A percentile compares a stretch with the other conserved stretches of the same genome.
These are phyloP conservation scores for Oryza officinalis DNA, from an alignment of 176 grass and related monocot genomes.

Conservation along the genomic window DNA sequence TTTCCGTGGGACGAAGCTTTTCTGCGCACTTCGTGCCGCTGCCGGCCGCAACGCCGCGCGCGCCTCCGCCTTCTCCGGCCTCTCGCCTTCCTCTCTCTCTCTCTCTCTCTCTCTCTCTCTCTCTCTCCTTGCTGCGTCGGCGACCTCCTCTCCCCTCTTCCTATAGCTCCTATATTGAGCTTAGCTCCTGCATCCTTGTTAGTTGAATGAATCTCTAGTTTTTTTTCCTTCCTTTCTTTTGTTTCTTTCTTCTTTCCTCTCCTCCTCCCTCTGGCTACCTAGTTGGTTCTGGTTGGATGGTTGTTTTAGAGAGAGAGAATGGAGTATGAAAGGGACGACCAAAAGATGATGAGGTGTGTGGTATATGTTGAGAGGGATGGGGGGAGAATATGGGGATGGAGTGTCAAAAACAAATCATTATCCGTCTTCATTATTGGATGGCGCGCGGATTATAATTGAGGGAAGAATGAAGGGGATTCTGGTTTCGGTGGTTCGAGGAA, in stretches of 20 bases:
- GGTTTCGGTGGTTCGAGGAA: neutral
- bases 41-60: conserved; percentile 8
- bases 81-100: neutral
- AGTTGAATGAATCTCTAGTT: neutral
- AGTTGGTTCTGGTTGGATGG: conserved; percentile 2
- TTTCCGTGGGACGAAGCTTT: conserved; percentile 33
- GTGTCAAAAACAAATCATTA: conserved; percentile 14
- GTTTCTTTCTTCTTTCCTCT: neutral
- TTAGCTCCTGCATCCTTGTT: neutral
- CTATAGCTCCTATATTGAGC: conserved; percentile 19
- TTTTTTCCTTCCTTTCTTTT: neutral
- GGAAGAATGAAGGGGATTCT: neutral
- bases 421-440: conserved; percentile 27
- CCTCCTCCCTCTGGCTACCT: conserved; percentile 3
- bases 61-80: neutral
- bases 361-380: conserved; percentile 24
- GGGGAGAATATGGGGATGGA: neutral
- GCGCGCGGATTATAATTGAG: neutral
- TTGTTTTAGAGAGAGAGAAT: conserved; percentile 37
- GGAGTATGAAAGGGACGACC: conserved; percentile 41
- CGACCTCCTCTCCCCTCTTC: neutral
- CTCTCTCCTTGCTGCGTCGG: neutral
- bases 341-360: conserved; percentile 49
- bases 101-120: too few relatives aligned
- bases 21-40: conserved; percentile 34